Conservation (phyloP, 169 alveolate genomes). For the Eimeria falciformis region DNA sequence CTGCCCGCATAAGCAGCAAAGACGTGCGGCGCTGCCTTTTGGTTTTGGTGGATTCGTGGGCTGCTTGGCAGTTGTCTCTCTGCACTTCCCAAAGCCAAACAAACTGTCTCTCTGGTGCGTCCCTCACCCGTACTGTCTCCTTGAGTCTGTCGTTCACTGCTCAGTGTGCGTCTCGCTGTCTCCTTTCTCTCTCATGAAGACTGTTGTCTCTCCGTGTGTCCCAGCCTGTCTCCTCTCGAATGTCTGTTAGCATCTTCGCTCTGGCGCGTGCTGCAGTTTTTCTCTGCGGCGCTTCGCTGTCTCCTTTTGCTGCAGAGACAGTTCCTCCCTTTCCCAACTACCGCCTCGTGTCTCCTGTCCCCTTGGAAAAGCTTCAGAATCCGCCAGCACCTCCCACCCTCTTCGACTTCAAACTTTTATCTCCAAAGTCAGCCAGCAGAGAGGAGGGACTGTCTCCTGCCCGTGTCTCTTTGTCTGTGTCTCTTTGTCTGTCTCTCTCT, state of each 20-base stretch:
- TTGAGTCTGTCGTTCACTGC: too few relatives aligned
- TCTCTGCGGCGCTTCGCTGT: not conserved
- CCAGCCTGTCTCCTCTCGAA: not conserved
- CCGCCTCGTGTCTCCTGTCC: not conserved
- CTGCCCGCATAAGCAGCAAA: constrained; percentile 4
- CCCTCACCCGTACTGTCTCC: too few relatives aligned
- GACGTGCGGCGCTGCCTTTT: constrained; percentile 22
- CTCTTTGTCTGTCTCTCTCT: too few relatives aligned
- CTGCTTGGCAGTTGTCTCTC: constrained; percentile 6
- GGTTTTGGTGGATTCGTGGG: not conserved
- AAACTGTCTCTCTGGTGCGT: too few relatives aligned
- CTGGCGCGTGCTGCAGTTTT: not conserved
- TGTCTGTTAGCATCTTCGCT: not conserved
- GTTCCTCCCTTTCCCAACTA: not conserved
- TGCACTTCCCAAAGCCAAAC: too few relatives aligned
- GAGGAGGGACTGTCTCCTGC: too few relatives aligned
- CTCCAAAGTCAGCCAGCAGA: not conserved
- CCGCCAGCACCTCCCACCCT: not conserved
- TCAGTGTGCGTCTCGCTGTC: too few relatives aligned
- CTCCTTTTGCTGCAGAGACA: constrained; percentile 4
- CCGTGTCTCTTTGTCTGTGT: not conserved
- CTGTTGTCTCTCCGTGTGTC: too few relatives aligned
- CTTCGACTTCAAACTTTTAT: not conserved
- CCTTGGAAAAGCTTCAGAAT: not conserved
- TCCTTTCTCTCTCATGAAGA: too few relatives aligned